These are phyloP conservation scores for Komagataella phaffii DNA, from an alignment of 805 yeast species.

Conservation along the genomic window DNA sequence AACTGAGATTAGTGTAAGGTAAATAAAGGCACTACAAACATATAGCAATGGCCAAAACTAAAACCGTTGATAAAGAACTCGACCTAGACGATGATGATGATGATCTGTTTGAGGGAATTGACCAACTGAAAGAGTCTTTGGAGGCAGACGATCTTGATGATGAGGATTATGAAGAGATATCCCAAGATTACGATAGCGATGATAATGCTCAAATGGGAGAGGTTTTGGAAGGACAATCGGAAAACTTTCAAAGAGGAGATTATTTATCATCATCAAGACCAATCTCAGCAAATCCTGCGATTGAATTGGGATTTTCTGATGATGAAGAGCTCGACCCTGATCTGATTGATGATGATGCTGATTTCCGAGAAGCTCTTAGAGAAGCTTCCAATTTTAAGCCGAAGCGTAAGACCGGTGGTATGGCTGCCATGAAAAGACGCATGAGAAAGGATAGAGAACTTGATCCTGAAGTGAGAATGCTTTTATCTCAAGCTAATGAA, in stretches of 20 bases:
- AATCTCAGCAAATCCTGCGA: not conserved
- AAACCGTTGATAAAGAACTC: slow-evolving; percentile 8
- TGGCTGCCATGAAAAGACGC: slow-evolving; percentile 22
- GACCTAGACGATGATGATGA: slow-evolving; percentile 12
- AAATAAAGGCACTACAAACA: not conserved
- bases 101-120: slow-evolving; percentile 15
- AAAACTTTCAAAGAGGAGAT: not conserved
- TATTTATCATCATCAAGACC: not conserved
- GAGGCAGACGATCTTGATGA: slow-evolving; percentile 6
- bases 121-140: not conserved
- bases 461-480: slow-evolving; percentile 60
- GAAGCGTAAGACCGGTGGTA: slow-evolving; percentile 25
- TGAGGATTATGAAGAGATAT: slow-evolving; percentile 14
- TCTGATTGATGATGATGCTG: slow-evolving; percentile 27
- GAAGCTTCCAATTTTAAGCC: slow-evolving; percentile 53
- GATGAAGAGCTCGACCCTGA: slow-evolving; percentile 11
- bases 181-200: slow-evolving; percentile 12
- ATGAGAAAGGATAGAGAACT: slow-evolving; percentile 29
- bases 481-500: slow-evolving; percentile 65
- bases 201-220: slow-evolving; percentile 3
- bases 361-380: slow-evolving; percentile 49
- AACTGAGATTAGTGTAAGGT: not conserved
- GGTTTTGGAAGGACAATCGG: not conserved
- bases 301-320: slow-evolving; percentile 5
- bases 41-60: slow-evolving; percentile 17